Evolutionary conservation across 176 grass and related monocot genomes (phyloP).

Genomic region (Puya raimondii): DNA sequence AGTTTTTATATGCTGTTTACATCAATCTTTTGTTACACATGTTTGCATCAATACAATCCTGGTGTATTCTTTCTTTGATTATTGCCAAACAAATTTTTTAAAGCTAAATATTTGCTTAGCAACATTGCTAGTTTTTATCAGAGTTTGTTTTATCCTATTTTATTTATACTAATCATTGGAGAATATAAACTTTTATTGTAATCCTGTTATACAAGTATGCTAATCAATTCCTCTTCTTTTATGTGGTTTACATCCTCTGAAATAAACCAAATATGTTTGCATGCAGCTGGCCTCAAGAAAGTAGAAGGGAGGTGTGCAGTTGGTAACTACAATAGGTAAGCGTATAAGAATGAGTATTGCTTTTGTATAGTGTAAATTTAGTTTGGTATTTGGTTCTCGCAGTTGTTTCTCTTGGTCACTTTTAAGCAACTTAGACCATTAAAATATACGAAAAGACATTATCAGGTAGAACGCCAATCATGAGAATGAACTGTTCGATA

Average conservation of each 20-base stretch:
- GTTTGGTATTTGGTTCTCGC: background rate
- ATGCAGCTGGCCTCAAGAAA: slow-evolving; percentile 54
- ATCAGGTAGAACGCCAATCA: background rate
- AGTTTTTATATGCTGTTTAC: background rate
- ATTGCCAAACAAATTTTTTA: background rate
- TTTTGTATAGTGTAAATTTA: background rate
- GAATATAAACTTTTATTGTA: background rate
- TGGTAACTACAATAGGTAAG: slow-evolving; percentile 69
- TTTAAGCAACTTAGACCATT: background rate
- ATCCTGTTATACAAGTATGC: background rate
- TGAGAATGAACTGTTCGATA: background rate
- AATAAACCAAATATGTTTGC: slow-evolving; percentile 17
- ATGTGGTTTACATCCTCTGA: background rate
- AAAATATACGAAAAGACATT: background rate
- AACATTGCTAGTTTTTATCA: background rate
- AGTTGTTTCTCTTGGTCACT: background rate
- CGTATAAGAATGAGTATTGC: background rate
- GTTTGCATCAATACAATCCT: background rate
- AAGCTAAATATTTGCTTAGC: background rate
- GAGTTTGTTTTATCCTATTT: background rate
- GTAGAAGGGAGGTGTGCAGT: slow-evolving; percentile 79
- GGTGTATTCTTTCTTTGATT: background rate
- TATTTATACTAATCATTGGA: background rate
- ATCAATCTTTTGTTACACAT: background rate
- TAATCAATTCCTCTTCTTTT: slow-evolving; percentile 1